Evolutionary conservation across 2,329 filamentous ascomycete genomes (phyloP), one percentile per base, ranked within the genome.

Genomic region (Orbilia oligospora): DNA sequence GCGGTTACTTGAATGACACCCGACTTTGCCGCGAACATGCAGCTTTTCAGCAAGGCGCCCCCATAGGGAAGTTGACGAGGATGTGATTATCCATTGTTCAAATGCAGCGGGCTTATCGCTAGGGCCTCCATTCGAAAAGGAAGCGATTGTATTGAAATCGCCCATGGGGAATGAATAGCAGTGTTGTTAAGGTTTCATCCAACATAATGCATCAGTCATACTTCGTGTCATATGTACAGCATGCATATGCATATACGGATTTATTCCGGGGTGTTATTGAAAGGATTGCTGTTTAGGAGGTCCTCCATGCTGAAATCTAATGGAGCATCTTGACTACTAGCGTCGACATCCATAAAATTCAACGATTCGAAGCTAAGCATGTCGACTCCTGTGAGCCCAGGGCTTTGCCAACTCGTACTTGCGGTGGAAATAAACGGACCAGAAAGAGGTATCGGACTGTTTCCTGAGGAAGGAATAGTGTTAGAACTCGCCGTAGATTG

Each of bases 221-320:
- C 14, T 18, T 53, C n/a, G 20, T 36, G n/a, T 16, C 16, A 46
- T 20, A 46, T 14, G n/a, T n/a, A n/a, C 9, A 41, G 6, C n/a
- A 30, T 30, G 27, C 6, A 30, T 30, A 30, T 30, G 27, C 27
- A 30, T 3, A 30, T 30, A 30, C 6, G 27, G 5, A 46, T 22
- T 71, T 46, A 72, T 68, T 68, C 58, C 16, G 63, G 41, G 14
- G 63, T 36, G 53, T 48, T 69, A 30, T 51, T 71, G 30, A 78
- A 78, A 9, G 75, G 75, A n/a, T 78, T 78, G 55, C 51, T 78
- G 20, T 75, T 75, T 16, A 78, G 27, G 9, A 78, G 61, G 44
- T 78, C 75, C 49, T 78, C 75, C 75, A 78, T 78, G 20, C 75
- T 78, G 41, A 78, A 78, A 51, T 72, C 68, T 20, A 78, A 33